Conservation (phyloP, 176 grass and related monocot genomes). For the Eragrostis curvula region DNA sequence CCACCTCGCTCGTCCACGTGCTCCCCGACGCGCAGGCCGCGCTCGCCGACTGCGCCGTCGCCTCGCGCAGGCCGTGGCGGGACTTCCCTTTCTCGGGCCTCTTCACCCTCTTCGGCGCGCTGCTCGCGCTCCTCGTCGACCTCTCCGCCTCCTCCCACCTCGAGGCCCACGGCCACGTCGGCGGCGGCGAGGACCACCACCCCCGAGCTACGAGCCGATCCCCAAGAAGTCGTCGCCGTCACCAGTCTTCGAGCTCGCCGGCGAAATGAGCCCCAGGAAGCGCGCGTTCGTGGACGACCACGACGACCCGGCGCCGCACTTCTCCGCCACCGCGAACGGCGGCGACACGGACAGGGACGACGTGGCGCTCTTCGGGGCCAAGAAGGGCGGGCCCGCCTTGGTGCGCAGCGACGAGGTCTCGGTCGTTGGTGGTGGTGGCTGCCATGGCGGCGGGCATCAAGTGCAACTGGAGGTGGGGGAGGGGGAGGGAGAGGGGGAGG, state of each 20-base stretch:
- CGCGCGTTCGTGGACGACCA: slow-evolving; percentile 18
- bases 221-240: slow-evolving; percentile 24
- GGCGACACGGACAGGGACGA: slow-evolving; percentile 45
- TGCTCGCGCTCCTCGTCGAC: slow-evolving; percentile 93
- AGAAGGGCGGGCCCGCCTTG: slow-evolving; percentile 29
- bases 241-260: slow-evolving; percentile 43
- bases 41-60: slow-evolving; percentile 76
- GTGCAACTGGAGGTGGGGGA: slow-evolving; percentile 56
- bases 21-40: slow-evolving; percentile 88
- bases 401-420: slow-evolving; percentile 41
- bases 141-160: slow-evolving; percentile 79
- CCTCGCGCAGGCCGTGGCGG: slow-evolving; percentile 57
- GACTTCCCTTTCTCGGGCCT: slow-evolving; percentile 97
- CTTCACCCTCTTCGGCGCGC: slow-evolving; percentile 79
- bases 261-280: slow-evolving; percentile 65
- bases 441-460: slow-evolving; percentile 51
- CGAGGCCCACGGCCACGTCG: slow-evolving; percentile 42
- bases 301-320: slow-evolving; percentile 6
- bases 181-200: background rate
- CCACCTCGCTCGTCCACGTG: slow-evolving; percentile 94
- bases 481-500: slow-evolving; percentile 50
- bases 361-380: slow-evolving; percentile 51
- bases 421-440: slow-evolving; percentile 17
- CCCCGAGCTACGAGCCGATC: slow-evolving; percentile 57
- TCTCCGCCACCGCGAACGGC: background rate